Percentiles rank a stretch among this genome's conserved stretches.
phyloP scores from a whole-genome alignment of 495 filamentous ascomycete species.

The Talaromyces wortmannii region DNA sequence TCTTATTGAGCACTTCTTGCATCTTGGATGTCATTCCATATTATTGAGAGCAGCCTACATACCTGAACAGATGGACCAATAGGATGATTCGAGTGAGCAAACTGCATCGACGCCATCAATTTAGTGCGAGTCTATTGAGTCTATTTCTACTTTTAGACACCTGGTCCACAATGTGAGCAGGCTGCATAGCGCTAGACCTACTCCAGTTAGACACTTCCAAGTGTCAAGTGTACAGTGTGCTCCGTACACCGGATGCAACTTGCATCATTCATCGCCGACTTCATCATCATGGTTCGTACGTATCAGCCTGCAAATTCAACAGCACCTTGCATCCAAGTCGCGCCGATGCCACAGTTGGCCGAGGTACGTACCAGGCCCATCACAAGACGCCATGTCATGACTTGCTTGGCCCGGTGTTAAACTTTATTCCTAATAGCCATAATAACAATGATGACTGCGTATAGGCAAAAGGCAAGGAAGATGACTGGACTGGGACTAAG shows the following conservation, averaged over 20 bases:
- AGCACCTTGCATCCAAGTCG: slow-evolving; percentile 23
- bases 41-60: neutral
- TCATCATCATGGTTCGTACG: slow-evolving; percentile 21
- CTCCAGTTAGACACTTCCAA: slow-evolving; percentile 7
- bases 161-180: slow-evolving; percentile 21
- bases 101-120: slow-evolving; percentile 7
- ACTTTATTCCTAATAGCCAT: slow-evolving; percentile 7
- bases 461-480: slow-evolving; percentile 26
- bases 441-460: slow-evolving; percentile 1
- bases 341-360: slow-evolving; percentile 30
- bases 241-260: slow-evolving; percentile 20
- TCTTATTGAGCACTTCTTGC: neutral
- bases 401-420: neutral
- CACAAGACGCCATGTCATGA: slow-evolving; percentile 7
- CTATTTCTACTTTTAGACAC: neutral
- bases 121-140: neutral
- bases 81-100: slow-evolving; percentile 22
- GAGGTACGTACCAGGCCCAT: slow-evolving; percentile 22
- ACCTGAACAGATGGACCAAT: neutral
- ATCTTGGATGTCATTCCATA: neutral
- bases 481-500: slow-evolving; percentile 35
- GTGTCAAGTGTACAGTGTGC: neutral
- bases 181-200: slow-evolving; percentile 27
- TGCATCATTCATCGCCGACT: slow-evolving; percentile 13
- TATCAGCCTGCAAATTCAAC: slow-evolving; percentile 20